Percentiles rank a stretch among this genome's conserved stretches.
Conservation (phyloP, 768 basidiomycete genomes). For the Amanita brunnescens region DNA sequence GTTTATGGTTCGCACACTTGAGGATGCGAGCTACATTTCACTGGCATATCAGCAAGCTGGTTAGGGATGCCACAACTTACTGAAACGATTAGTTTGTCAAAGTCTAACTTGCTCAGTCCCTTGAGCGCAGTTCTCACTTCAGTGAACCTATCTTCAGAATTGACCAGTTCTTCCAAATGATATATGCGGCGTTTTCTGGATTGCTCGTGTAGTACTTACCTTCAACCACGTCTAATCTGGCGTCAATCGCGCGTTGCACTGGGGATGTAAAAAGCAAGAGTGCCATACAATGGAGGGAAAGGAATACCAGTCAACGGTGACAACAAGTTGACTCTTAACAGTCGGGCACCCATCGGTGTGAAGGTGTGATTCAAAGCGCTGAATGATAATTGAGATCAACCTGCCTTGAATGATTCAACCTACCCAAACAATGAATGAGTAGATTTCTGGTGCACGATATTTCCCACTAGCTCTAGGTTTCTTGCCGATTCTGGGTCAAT, state of each 20-base stretch:
- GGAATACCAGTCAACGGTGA: constrained; percentile 69
- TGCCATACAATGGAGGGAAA: not conserved
- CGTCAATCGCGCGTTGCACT: constrained; percentile 63
- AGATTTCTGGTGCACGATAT: constrained; percentile 58
- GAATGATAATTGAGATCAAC: not conserved
- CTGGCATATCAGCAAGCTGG: not conserved
- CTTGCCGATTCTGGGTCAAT: constrained; percentile 84
- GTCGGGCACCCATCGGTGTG: constrained; percentile 84
- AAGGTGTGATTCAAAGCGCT: constrained; percentile 74
- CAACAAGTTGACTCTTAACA: constrained; percentile 72
- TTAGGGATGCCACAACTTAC: constrained; percentile 24
- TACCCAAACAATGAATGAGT: constrained; percentile 77
- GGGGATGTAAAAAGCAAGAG: constrained; percentile 5
- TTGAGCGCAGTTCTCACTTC: constrained; percentile 63
- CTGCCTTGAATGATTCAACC: constrained; percentile 6
- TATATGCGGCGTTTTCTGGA: not conserved
- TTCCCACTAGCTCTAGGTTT: constrained; percentile 85
- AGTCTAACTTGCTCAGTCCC: constrained; percentile 69
- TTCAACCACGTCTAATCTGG: constrained; percentile 81
- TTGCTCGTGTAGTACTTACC: constrained; percentile 29
- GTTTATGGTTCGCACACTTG: constrained; percentile 45
- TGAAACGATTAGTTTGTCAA: constrained; percentile 77
- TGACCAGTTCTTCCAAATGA: constrained; percentile 54
- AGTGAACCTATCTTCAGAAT: constrained; percentile 65
- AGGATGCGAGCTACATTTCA: constrained; percentile 47